A percentile compares a stretch with the other conserved stretches of the same genome.
Conservation (phyloP, 345 rosid genomes). For the Brassica rapa region DNA sequence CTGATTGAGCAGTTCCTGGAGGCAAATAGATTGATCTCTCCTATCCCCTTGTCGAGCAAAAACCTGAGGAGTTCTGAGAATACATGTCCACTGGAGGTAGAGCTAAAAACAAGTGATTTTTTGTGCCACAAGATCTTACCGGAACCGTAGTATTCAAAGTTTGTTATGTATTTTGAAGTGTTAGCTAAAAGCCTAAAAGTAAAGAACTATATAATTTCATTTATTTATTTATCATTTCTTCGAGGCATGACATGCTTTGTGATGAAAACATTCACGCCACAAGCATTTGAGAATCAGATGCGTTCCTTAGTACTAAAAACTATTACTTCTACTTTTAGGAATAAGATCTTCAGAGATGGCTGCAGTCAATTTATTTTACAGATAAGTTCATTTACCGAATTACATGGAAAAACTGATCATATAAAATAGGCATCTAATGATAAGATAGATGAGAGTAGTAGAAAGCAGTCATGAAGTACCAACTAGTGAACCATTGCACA, state of each 20-base stretch:
- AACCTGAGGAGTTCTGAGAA: neutral
- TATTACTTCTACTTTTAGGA: neutral
- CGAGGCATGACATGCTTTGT: constrained; percentile 10
- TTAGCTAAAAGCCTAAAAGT: neutral
- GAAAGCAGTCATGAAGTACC: neutral
- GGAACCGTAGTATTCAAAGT: neutral
- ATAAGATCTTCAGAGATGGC: neutral
- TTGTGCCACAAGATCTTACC: constrained; percentile 13
- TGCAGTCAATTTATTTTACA: neutral
- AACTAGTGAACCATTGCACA: neutral
- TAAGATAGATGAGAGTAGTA: neutral
- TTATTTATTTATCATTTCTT: neutral
- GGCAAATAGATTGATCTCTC: constrained; percentile 39
- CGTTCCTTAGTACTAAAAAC: neutral
- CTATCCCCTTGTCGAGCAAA: neutral
- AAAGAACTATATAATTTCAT: neutral
- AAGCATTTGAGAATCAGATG: neutral
- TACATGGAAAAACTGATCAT: neutral
- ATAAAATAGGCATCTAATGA: neutral
- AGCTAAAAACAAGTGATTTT: constrained; percentile 7
- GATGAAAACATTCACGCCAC: neutral
- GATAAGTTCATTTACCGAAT: neutral
- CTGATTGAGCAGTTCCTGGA: constrained; percentile 81
- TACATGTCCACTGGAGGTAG: constrained; percentile 7
- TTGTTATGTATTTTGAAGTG: neutral